These are phyloP conservation scores for Beauveria varroae DNA, from an alignment of 2,329 filamentous ascomycete genomes.

Conservation along the genomic window DNA sequence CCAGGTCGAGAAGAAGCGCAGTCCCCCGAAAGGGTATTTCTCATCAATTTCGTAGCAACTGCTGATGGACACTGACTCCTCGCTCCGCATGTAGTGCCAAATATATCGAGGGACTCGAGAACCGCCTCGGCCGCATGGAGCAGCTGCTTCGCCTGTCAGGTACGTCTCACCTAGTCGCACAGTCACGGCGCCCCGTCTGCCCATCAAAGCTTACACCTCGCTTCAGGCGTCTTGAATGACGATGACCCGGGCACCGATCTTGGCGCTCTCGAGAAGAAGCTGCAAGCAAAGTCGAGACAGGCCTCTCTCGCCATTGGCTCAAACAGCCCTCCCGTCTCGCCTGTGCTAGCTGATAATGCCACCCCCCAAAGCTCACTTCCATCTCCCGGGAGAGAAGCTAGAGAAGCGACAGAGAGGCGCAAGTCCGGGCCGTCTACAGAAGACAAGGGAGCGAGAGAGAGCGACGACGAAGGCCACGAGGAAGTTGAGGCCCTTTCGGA, in stretches of 20 bases:
- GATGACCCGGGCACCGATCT: constrained; percentile 84
- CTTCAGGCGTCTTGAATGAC: constrained; percentile 65
- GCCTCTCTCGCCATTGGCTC: constrained; percentile 39
- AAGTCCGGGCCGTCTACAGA: constrained; percentile 20
- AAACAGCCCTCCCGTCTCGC: constrained; percentile 38
- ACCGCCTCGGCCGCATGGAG: constrained; percentile 92
- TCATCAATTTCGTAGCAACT: background rate
- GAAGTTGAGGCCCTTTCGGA: constrained; percentile 84
- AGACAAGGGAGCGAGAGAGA: constrained; percentile 14
- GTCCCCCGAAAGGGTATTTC: constrained; percentile 85
- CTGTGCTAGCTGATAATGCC: constrained; percentile 37
- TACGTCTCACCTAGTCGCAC: constrained; percentile 22
- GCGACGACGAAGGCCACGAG: constrained; percentile 26
- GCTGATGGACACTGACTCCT: constrained; percentile 14
- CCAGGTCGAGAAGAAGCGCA: constrained; percentile 97
- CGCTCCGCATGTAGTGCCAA: constrained; percentile 58
- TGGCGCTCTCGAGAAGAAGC: constrained; percentile 74
- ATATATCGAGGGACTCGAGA: constrained; percentile 95
- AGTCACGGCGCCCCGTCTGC: background rate
- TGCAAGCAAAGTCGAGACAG: constrained; percentile 51
- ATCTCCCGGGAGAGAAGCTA: constrained; percentile 35
- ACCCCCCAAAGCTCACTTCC: constrained; percentile 47
- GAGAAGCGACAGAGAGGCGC: constrained; percentile 24
- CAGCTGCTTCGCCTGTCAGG: constrained; percentile 78
- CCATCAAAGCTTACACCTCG: background rate